Conservation (phyloP, 768 basidiomycete species). For the Infundibulicybe gibba region DNA sequence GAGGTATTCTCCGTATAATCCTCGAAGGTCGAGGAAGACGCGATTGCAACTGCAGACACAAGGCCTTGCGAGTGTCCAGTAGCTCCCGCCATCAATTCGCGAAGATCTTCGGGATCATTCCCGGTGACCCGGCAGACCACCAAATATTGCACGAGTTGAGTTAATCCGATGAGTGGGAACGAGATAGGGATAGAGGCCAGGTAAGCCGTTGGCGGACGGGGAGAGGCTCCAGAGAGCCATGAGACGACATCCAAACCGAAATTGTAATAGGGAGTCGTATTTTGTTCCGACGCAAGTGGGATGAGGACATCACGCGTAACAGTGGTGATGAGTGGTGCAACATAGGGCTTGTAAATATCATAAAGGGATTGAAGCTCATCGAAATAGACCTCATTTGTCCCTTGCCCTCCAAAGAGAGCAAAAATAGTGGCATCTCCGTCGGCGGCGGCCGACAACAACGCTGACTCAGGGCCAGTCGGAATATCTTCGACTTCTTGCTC, state of each 20-base stretch:
- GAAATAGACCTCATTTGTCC: slow-evolving; percentile 97
- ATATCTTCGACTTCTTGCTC: slow-evolving; percentile 48
- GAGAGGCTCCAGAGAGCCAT: slow-evolving; percentile 73
- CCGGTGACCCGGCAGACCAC: slow-evolving; percentile 72
- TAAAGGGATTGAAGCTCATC: slow-evolving; percentile 91
- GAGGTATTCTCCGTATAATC: slow-evolving; percentile 71
- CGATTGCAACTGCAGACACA: slow-evolving; percentile 87
- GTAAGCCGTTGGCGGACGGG: slow-evolving; percentile 80
- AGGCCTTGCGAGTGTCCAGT: slow-evolving; percentile 99
- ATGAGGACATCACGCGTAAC: slow-evolving; percentile 65
- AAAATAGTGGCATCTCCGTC: slow-evolving; percentile 73
- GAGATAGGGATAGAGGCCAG: slow-evolving; percentile 93
- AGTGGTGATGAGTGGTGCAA: slow-evolving; percentile 63
- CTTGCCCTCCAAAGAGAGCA: slow-evolving; percentile 96
- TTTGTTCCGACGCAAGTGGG: slow-evolving; percentile 62
- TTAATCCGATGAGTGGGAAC: slow-evolving; percentile 93
- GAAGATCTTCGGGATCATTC: slow-evolving; percentile 77
- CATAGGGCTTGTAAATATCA: slow-evolving; percentile 88
- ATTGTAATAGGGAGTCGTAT: slow-evolving; percentile 63
- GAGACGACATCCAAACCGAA: slow-evolving; percentile 78
- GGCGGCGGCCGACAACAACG: slow-evolving; percentile 61
- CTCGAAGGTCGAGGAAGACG: slow-evolving; percentile 73
- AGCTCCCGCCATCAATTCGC: slow-evolving; percentile 72
- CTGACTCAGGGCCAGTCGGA: slow-evolving; percentile 58
- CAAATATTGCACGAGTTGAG: slow-evolving; percentile 93